Base-by-base conservation (phyloP, 2,329 filamentous ascomycete genomes). In the Ophiocordyceps robertsii region DNA sequence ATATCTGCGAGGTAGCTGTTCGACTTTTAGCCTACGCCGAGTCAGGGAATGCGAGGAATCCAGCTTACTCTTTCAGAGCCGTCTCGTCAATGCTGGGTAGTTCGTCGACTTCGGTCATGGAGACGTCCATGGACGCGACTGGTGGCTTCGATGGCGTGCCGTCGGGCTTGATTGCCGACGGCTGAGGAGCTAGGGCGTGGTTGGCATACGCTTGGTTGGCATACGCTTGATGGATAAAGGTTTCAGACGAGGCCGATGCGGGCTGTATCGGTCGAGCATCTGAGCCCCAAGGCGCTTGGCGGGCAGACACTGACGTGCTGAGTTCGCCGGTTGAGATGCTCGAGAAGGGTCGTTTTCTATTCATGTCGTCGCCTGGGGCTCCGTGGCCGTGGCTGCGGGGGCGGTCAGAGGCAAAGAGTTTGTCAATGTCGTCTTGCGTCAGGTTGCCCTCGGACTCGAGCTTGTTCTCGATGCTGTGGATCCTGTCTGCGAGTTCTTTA, bases 401-500 rank as follows among this genome's bases (percentile, higher is more conserved):
- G 16, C 58, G 52, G 17, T 63, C 61, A 3, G 60, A 49, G 13
- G 53, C 56, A 37, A 65, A 63, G 11, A 65, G 52, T 38, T 60
- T 57, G 32, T 73, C 69, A n/a, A 72, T 60, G n/a, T 64, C 59
- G 42, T 69, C 67, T 42, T 67, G 62, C 35, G 59, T 66, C 44
- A 61, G 54, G 35, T 53, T 63, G 45, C 60, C 60, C 29, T 75
- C 71, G 9, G 65, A 69, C 35, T 72, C 74, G 44, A 92, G 77
- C 56, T 86, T 84, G 49, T 81, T 83, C 57, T 94, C 88, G 38
- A 95, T 80, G 37, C 76, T 81, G 53, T 89, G 80, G 45, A 95
- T 78, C 24, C 88, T 73, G 56, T 94, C 87, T 21, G 87, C 86
- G 19, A 95, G 73, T 59, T 94, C 87, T 58, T 93, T 94, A 59